A percentile compares a stretch with the other conserved stretches of the same genome.
Evolutionary conservation across 1,139 yeast species (phyloP).

Genomic region (Arxiozyma bovina): DNA sequence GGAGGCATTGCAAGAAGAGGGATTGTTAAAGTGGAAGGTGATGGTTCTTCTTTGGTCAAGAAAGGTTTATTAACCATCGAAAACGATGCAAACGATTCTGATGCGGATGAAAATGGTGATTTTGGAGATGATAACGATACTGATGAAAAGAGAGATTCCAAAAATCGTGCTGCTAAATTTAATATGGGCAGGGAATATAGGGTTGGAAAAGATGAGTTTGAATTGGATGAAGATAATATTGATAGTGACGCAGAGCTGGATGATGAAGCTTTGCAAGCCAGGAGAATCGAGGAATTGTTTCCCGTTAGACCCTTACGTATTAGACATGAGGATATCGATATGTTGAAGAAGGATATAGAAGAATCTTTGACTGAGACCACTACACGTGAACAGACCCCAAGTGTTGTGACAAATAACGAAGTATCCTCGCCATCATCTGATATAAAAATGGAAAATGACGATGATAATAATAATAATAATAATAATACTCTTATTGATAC

Average conservation of each 20-base stretch:
- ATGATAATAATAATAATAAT: background rate
- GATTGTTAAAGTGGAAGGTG: constrained; percentile 23
- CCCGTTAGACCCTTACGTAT: constrained; percentile 45
- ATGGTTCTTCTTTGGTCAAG: constrained; percentile 22
- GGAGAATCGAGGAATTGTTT: constrained; percentile 36
- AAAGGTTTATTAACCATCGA: constrained; percentile 28
- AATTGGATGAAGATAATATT: constrained; percentile 25
- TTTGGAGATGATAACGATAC: constrained; percentile 9
- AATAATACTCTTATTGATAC: constrained; percentile 20
- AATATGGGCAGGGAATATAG: constrained; percentile 53
- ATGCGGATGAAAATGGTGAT: constrained; percentile 2
- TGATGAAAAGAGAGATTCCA: constrained; percentile 21
- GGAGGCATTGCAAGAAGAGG: constrained; percentile 22
- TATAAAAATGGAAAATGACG: background rate
- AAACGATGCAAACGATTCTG: constrained; percentile 22
- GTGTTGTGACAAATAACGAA: background rate
- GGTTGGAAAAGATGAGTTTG: constrained; percentile 26
- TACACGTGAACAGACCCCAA: constrained; percentile 28
- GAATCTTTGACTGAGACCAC: constrained; percentile 24
- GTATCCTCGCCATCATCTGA: background rate
- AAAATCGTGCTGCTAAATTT: constrained; percentile 35
- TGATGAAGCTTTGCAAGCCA: constrained; percentile 26
- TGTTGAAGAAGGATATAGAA: constrained; percentile 16
- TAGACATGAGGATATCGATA: constrained; percentile 33
- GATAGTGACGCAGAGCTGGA: constrained; percentile 23